Percentiles rank a stretch among this genome's conserved stretches.
Conservation (phyloP, 1,284 basidiomycete genomes). For the Microbotryum scabiosae region DNA sequence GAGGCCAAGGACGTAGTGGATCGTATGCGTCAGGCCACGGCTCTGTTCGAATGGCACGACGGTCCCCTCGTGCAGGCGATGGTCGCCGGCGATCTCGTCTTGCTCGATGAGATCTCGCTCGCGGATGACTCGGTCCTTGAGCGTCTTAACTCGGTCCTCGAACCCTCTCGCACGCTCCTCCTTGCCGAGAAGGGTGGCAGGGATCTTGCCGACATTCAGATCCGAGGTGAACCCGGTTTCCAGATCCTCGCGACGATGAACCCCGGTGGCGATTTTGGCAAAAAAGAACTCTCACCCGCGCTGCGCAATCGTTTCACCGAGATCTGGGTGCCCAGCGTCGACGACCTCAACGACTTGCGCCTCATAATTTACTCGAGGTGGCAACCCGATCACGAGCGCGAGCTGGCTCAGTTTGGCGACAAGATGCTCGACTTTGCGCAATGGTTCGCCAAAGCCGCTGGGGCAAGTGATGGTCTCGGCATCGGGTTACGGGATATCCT, state of each 20-base stretch:
- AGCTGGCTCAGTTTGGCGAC: constrained; percentile 54
- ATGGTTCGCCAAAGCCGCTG: constrained; percentile 64
- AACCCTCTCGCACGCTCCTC: constrained; percentile 79
- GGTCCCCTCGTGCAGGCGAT: constrained; percentile 92
- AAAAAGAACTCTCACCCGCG: constrained; percentile 96
- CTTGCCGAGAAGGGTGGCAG: constrained; percentile 85
- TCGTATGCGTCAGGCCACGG: constrained; percentile 46
- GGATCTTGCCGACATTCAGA: constrained; percentile 57
- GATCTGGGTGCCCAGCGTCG: constrained; percentile 92
- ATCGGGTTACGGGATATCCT: constrained; percentile 70
- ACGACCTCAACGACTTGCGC: constrained; percentile 63
- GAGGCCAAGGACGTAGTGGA: constrained; percentile 43
- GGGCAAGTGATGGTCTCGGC: constrained; percentile 61
- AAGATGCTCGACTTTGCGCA: constrained; percentile 69
- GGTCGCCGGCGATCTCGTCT: constrained; percentile 71
- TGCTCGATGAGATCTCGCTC: constrained; percentile 94
- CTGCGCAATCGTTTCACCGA: constrained; percentile 97
- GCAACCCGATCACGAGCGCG: constrained; percentile 45
- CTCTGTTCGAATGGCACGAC: constrained; percentile 93
- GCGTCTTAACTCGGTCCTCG: constrained; percentile 91
- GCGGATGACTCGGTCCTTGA: constrained; percentile 98
- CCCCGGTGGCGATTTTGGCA: constrained; percentile 97
- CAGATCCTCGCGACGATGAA: constrained; percentile 98
- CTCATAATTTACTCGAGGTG: constrained; percentile 72
- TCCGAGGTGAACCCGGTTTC: constrained; percentile 62